Evolutionary conservation across 805 yeast genomes (phyloP).

Genomic region (Ogataea dorogensis): DNA sequence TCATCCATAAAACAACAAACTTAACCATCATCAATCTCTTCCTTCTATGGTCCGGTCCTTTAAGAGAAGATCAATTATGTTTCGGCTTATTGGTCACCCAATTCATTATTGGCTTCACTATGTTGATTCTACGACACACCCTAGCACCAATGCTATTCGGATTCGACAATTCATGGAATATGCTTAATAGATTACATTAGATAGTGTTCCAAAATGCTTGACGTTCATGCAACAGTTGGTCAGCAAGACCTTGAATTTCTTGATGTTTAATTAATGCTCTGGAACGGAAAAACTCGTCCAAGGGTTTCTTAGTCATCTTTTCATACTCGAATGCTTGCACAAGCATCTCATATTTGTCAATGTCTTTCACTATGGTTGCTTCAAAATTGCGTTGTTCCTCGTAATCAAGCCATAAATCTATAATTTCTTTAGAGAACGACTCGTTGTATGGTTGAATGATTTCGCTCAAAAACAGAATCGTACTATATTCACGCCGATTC

Average conservation of each 20-base stretch:
- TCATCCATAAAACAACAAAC: conserved; percentile 56
- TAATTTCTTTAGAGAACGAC: conserved; percentile 59
- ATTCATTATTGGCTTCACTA: conserved; percentile 59
- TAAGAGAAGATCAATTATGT: conserved; percentile 80
- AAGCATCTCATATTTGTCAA: conserved; percentile 87
- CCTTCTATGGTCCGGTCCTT: conserved; percentile 86
- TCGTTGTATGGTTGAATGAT: conserved; percentile 65
- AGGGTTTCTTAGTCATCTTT: conserved; percentile 55
- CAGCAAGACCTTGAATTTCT: conserved; percentile 70
- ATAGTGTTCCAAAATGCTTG: conserved; percentile 35
- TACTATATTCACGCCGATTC: conserved; percentile 72
- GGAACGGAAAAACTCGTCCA: conserved; percentile 70
- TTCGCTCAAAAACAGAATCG: conserved; percentile 64
- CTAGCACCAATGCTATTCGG: conserved; percentile 87
- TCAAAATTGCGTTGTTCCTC: conserved; percentile 80
- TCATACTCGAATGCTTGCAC: conserved; percentile 85
- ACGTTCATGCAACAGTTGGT: conserved; percentile 52
- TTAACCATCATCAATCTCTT: conserved; percentile 84
- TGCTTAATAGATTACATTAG: conserved; percentile 31
- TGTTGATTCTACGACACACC: conserved; percentile 74
- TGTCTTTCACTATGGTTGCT: conserved; percentile 88
- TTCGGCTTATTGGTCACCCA: conserved; percentile 58
- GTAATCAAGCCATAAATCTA: conserved; percentile 81
- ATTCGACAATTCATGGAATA: conserved; percentile 65
- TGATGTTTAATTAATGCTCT: conserved; percentile 61